Percentiles rank a stretch among this genome's conserved stretches.
Conservation (phyloP, 1,284 basidiomycete species). For the Melampsora americana region DNA sequence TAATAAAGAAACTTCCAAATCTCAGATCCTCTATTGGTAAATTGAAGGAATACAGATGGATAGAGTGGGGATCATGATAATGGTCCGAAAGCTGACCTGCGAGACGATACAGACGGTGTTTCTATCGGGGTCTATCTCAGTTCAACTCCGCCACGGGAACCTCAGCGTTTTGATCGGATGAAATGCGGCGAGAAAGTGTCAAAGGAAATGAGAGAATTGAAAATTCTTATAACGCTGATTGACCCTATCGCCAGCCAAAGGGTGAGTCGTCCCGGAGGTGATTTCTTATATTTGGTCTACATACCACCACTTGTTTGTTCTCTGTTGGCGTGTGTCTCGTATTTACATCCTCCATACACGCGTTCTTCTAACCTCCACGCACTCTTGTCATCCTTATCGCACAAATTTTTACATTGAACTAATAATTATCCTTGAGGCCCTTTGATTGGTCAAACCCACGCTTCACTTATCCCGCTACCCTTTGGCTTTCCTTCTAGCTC, state of each 20-base stretch:
- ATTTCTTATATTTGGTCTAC: conserved; percentile 3
- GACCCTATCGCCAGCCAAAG: too few relatives aligned
- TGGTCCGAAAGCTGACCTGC: not conserved
- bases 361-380: not conserved
- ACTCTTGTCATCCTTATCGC: not conserved
- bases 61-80: conserved; percentile 8
- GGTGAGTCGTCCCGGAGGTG: too few relatives aligned
- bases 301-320: conserved; percentile 5
- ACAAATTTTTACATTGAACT: not conserved
- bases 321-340: not conserved
- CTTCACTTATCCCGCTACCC: not conserved
- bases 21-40: conserved; percentile 4
- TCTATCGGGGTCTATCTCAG: conserved; percentile 2
- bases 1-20: conserved; percentile 11
- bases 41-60: conserved; percentile 4
- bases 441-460: not conserved
- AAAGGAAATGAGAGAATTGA: conserved; percentile 2
- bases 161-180: conserved; percentile 1
- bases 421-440: not conserved
- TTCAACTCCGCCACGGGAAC: conserved; percentile 7
- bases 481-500: conserved; percentile 4
- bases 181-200: conserved; percentile 7
- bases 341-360: not conserved
- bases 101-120: conserved; percentile 10
- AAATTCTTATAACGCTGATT: conserved; percentile 1